Conservation (phyloP, 2,329 filamentous ascomycete genomes). For the Diaporthe sp. region DNA sequence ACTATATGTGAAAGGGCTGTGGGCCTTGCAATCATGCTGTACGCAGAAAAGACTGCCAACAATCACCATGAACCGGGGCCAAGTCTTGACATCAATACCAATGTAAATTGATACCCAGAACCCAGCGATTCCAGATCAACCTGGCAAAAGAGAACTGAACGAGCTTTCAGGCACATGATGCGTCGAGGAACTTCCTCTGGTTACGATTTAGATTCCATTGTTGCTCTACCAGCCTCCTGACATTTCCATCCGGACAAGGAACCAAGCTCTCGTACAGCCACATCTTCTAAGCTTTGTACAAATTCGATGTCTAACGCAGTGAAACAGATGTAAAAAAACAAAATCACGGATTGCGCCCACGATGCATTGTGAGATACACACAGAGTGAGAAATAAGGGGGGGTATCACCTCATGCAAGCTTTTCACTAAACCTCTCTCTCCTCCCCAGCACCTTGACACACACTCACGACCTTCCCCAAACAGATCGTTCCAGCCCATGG, state of each 20-base stretch:
- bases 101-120: neutral
- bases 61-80: neutral
- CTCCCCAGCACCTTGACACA: neutral
- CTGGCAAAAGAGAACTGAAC: neutral
- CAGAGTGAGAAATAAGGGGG: slow-evolving; percentile 19
- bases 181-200: neutral
- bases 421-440: neutral
- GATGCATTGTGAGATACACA: neutral
- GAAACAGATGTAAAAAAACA: slow-evolving; percentile 6
- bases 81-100: neutral
- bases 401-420: slow-evolving; percentile 36
- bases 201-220: too few species aligned
- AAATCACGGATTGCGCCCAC: slow-evolving; percentile 13
- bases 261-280: neutral
- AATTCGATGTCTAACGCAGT: slow-evolving; percentile 23
- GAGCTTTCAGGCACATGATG: neutral
- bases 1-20: neutral
- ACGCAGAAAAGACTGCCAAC: neutral
- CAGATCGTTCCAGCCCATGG: neutral
- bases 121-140: neutral
- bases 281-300: slow-evolving; percentile 2
- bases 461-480: neutral
- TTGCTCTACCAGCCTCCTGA: neutral
- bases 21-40: neutral
- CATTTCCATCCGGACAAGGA: neutral